Evolutionary conservation across 2,329 filamentous ascomycete genomes (phyloP).

Genomic region (Myriosclerotinia curreyana): DNA sequence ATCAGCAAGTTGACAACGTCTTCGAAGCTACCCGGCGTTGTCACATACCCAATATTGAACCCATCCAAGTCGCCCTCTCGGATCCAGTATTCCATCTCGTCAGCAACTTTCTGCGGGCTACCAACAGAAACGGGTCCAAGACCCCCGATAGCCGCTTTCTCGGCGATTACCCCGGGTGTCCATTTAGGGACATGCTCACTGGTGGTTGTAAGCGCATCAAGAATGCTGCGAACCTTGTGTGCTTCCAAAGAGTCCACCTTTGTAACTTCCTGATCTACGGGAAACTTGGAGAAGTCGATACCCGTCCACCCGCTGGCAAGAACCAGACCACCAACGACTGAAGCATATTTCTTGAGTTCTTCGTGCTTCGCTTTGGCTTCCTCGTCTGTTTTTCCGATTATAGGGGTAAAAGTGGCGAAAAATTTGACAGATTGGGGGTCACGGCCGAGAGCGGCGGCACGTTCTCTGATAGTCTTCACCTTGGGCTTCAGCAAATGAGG

Average conservation of each 20-base stretch:
- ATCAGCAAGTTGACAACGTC: conserved; percentile 64
- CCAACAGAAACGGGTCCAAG: conserved; percentile 55
- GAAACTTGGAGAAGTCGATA: conserved; percentile 48
- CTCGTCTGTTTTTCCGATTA: conserved; percentile 62
- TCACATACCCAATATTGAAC: conserved; percentile 68
- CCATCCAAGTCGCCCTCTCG: conserved; percentile 68
- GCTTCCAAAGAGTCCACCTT: conserved; percentile 53
- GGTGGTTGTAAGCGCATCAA: conserved; percentile 49
- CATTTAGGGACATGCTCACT: conserved; percentile 53
- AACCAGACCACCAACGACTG: neutral
- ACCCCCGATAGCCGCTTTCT: conserved; percentile 66
- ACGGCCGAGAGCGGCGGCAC: conserved; percentile 53
- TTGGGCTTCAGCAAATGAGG: conserved; percentile 53
- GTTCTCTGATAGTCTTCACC: conserved; percentile 45
- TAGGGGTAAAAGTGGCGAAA: conserved; percentile 61
- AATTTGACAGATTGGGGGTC: conserved; percentile 63
- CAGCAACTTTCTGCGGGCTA: conserved; percentile 52
- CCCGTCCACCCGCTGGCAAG: neutral
- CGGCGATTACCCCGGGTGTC: conserved; percentile 68
- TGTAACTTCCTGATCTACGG: conserved; percentile 56
- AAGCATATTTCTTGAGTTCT: conserved; percentile 40
- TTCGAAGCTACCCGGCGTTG: conserved; percentile 64
- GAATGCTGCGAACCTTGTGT: conserved; percentile 49
- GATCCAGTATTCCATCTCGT: conserved; percentile 66
- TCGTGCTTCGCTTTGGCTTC: conserved; percentile 62